Evolutionary conservation across 768 basidiomycete species (phyloP), one percentile per base, ranked within the genome.

Genomic region (Sarcodon sp.): DNA sequence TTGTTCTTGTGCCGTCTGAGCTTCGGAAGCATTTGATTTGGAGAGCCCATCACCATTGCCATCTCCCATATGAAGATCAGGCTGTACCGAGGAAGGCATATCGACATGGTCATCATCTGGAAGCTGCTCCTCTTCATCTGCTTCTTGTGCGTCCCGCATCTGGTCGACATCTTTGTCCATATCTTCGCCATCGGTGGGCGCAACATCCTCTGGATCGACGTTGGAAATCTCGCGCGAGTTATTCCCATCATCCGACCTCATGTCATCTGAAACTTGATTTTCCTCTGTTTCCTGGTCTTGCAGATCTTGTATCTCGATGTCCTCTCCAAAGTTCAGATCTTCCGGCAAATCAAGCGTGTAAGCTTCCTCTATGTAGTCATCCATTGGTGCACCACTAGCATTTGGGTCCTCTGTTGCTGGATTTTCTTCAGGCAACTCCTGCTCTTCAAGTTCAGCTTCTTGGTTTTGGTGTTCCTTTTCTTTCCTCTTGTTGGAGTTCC

Each of bases 311-410:
- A 59, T 54, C 6, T 61, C 57, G n/a, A 54, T 50, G 32, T 60
- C 60, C 4, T 59, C 55, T 44, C 51, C 75, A 10, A 93, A 61
- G 47, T 89, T 69, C 65, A 94, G 70, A 52, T 90, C 80, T 33
- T 97, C 93, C 0, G 94, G 94, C 8, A 98, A 72, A 57, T 98
- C 86, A 39, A 98, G 73, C 4, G 79, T 81, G 46, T 94, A 73
- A 3, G 83, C 83, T 51, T 96, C 87, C 18, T 74, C 81, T 41
- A 90, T 64, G 50, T 79, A 70, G 15, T 90, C 77, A 49, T 93
- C 83, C 65, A 91, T 72, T 9, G 83, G 78, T 7, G 77, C 76
- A 10, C 81, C 86, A 43, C 54, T 61, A 4, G 64, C 66, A 10
- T 53, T 55, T 10, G 56, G 54, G 5, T 59, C 61, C 13, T 57